Percentiles rank a stretch among this genome's conserved stretches.
Conservation (phyloP, 768 basidiomycete genomes). For the Tylopilus intermedius region DNA sequence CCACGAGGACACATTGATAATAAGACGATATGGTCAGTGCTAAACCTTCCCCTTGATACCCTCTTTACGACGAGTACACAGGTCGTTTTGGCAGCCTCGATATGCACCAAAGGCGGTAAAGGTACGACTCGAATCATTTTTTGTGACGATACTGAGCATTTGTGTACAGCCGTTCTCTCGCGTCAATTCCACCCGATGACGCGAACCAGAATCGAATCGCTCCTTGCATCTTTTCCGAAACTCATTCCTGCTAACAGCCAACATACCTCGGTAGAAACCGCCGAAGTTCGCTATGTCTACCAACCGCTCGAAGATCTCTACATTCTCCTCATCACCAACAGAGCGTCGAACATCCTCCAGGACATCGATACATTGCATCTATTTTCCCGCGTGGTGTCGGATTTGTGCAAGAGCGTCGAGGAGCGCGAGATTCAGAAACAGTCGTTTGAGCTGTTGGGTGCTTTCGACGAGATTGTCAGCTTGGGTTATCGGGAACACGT, state of each 20-base stretch:
- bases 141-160: background rate
- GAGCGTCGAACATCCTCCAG: constrained; percentile 97
- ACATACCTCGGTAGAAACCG: constrained; percentile 93
- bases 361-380: constrained; percentile 96
- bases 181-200: constrained; percentile 95
- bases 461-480: constrained; percentile 95
- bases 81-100: constrained; percentile 92
- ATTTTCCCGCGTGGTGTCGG: constrained; percentile 89
- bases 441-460: constrained; percentile 88
- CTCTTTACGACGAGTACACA: constrained; percentile 28
- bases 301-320: constrained; percentile 96
- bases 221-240: constrained; percentile 95
- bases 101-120: constrained; percentile 93
- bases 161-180: constrained; percentile 76
- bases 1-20: background rate
- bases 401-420: constrained; percentile 80
- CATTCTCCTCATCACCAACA: constrained; percentile 96
- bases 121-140: constrained; percentile 43
- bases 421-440: constrained; percentile 88
- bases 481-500: constrained; percentile 81
- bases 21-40: constrained; percentile 18
- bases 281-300: constrained; percentile 95
- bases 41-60: background rate
- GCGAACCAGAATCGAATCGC: constrained; percentile 86
- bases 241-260: constrained; percentile 92